These are phyloP conservation scores for Blastobotrys niveus DNA, from an alignment of 1,139 yeast species.

Conservation along the genomic window DNA sequence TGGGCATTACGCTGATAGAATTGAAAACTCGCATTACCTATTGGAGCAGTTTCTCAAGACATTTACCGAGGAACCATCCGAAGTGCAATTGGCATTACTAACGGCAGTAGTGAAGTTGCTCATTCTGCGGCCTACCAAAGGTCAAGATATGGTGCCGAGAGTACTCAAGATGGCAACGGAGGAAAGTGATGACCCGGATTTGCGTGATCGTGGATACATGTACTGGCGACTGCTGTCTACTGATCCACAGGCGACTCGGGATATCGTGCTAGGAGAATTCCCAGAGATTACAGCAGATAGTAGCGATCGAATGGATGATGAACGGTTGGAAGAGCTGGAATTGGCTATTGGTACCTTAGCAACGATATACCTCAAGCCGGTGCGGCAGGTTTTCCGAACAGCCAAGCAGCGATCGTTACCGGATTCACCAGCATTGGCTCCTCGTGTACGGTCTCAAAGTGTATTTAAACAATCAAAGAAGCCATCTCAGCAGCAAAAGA, in stretches of 20 bases:
- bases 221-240: conserved; percentile 77
- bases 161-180: conserved; percentile 71
- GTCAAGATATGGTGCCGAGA: conserved; percentile 53
- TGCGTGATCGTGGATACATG: conserved; percentile 77
- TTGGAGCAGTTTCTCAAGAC: conserved; percentile 43
- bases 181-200: conserved; percentile 69
- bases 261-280: conserved; percentile 52
- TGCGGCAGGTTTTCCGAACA: conserved; percentile 67
- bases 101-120: conserved; percentile 73
- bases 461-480: background rate
- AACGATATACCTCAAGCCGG: conserved; percentile 78
- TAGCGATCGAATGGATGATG: conserved; percentile 66
- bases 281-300: conserved; percentile 65
- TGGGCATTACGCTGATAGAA: conserved; percentile 59
- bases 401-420: conserved; percentile 52
- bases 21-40: conserved; percentile 45
- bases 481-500: background rate
- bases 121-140: conserved; percentile 49
- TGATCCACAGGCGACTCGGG: conserved; percentile 40
- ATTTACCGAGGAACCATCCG: conserved; percentile 58
- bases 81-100: conserved; percentile 67
- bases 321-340: conserved; percentile 72
- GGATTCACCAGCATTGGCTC: conserved; percentile 57
- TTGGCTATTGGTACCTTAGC: conserved; percentile 77
- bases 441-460: conserved; percentile 24